Base-by-base conservation (phyloP, 805 yeast genomes). In the Cyberlindnera nakhonratchasimensis region DNA sequence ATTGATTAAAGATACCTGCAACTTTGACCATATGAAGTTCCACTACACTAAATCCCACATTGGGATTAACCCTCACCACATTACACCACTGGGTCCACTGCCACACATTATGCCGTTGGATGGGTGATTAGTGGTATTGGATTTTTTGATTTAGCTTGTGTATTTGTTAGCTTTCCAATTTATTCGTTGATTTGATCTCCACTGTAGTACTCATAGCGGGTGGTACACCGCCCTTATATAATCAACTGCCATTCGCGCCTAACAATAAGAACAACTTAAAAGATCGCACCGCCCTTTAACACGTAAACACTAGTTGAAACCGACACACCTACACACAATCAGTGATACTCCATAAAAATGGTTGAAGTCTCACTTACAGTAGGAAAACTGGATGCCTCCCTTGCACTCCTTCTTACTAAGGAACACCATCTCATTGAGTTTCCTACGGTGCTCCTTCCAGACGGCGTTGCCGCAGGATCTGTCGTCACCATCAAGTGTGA, bases 341-440 rank as follows among this genome's bases (percentile, higher is more conserved):
- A 23, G 19, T n/a, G 18, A 21, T 12, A 36, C n/a, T n/a, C n/a
- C n/a, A n/a, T n/a, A 29, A 25, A 24, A 42, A 83, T 84, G 87
- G 95, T 89, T 24, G 93, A 88, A 65, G 96, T 90, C 10, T 83
- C 95, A 32, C 74, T 91, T 29, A 90, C 97, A 1, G 97, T 93
- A 17, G 99, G 98, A 37, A 90, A 90, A 67, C 72, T 91, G 34
- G 99, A 93, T 61, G 96, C 97, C 11, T 89, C 97, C 2, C 71
- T 93, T 62, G 98, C 98, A 23, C 71, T 93, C 35, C 71, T 93
- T 34, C 75, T 95, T 29, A 91, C 99, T 16, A 77, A 83, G 43
- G 93, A 91, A 62, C 98, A 91, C 63, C 96, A 90, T 60, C 72
- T 91, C 47, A 90, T 93, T 51, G 99, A 93, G 58, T 93, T 91